Base-by-base conservation (phyloP, 208 protist genomes). In the Trypanosoma conorhini region DNA sequence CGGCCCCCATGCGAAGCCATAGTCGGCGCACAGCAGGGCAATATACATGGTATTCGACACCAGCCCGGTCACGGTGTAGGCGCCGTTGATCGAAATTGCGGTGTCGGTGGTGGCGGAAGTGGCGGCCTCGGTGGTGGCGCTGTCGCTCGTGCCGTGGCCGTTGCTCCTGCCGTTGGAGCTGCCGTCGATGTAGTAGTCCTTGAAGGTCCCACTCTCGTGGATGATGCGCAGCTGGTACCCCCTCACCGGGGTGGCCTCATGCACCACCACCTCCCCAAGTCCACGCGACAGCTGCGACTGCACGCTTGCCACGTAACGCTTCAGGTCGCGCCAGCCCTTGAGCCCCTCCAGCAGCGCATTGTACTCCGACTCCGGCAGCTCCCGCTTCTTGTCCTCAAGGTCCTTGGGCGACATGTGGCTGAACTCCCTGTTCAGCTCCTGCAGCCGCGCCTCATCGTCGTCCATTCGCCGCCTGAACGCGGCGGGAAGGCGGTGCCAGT, bases 1-100 rank as follows among this genome's bases (percentile, higher is more conserved):
- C 72, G 67, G 67, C 17, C 93, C 93, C 86, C 87, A 94, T 22
- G 75, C 75, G 33, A 80, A 64, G 33, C 85, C 88, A 72, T 97
- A 97, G 72, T 92, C 67, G n/a, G 83, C 74, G 68, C 86, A 94
- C 7, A 97, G 64, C 13, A 90, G 60, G 60, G 82, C 91, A 51
- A 91, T 82, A 75, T 97, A 97, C 77, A 94, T 81, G 67, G 72
- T 83, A 82, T 97, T 97, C 0, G 86, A 84, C 44, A 79, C 61
- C 52, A 97, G 74, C 13, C 84, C 83, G 5, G 82, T 91, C 12
- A 86, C 82, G 3, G 88, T 94, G 80, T 88, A 96, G 58, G 78
- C 65, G 21, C 69, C 65, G 15, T 33, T 38, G 4, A 59, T 50
- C n/a, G 44, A 12, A 26, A 3, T 35, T 38, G 35, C 31, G 28